Evolutionary conservation across 495 filamentous ascomycete species (phyloP), one percentile per base, ranked within the genome.

Genomic region (Daldinia decipiens): DNA sequence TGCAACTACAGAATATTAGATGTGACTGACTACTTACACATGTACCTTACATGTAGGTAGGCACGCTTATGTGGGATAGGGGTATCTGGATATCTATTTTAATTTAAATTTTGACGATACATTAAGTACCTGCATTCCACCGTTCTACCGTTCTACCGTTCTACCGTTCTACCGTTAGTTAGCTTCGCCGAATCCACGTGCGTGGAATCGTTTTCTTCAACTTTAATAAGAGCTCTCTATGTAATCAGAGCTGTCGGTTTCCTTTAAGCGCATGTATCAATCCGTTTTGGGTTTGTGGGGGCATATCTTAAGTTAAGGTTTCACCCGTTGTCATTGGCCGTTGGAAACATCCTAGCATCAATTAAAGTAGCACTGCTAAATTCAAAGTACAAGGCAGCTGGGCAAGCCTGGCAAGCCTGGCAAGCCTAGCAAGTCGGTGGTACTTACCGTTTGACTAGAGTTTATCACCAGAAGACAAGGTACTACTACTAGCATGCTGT

Each of bases 241-340:
- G n/a, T n/a, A n/a, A 4, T 52, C 21, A 3, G 50, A 31, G 27
- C 50, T 53, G 50, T 53, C 24, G 24, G 26, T 53, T 53, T 53
- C 50, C 50, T 50, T 57, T 50, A 7, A 32, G 15, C 43, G 36
- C 9, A 36, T 17, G 47, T 17, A 45, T 45, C 58, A 55, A 59
- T 54, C 61, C 47, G 56, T 56, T 61, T 70, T 70, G 51, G 68
- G 39, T 51, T 55, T 70, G 68, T 70, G 68, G 68, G 67, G 68
- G 31, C 55, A 17, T 43, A 52, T 62, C 60, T 59, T 39, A 57
- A 56, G 29, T 34, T 36, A 29, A 63, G 53, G 52, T 39, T 61
- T 65, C 32, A 51, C 7, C 13, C 19, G 50, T 56, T 70, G n/a
- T 32, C 15, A 60, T 68, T 68, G 66, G 59, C n/a, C 50, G 40